phyloP scores from a whole-genome alignment of 1,284 basidiomycete species.

The Sanghuangporus baumii region DNA sequence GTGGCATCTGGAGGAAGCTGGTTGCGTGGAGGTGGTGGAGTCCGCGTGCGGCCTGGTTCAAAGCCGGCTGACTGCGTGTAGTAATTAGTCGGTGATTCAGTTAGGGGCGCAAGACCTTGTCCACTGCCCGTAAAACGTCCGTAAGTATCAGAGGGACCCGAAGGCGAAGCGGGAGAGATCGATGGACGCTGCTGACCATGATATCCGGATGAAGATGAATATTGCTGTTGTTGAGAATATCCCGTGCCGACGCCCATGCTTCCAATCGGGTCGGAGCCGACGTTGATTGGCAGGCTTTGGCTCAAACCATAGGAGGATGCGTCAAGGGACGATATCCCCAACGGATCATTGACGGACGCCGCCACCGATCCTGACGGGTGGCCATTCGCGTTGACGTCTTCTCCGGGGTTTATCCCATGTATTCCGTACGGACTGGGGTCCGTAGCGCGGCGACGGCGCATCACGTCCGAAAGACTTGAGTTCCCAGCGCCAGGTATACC shows the following conservation, averaged over 20 bases:
- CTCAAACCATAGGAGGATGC: slow-evolving; percentile 4
- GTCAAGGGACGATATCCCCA: slow-evolving; percentile 6
- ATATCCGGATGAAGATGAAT: not conserved
- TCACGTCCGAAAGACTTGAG: slow-evolving; percentile 5
- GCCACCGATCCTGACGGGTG: not conserved
- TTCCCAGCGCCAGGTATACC: not conserved
- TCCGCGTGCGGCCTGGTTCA: not conserved
- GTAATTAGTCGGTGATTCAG: not conserved
- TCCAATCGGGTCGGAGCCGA: slow-evolving; percentile 7
- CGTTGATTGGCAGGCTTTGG: slow-evolving; percentile 6
- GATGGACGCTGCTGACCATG: slow-evolving; percentile 8
- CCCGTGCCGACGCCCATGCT: slow-evolving; percentile 4
- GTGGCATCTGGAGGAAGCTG: slow-evolving; percentile 14
- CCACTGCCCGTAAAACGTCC: slow-evolving; percentile 4
- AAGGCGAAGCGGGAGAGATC: slow-evolving; percentile 5
- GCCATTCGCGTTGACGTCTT: slow-evolving; percentile 1
- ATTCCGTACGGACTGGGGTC: slow-evolving; percentile 7
- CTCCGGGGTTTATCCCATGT: slow-evolving; percentile 1
- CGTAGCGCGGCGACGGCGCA: slow-evolving; percentile 11
- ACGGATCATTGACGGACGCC: slow-evolving; percentile 6
- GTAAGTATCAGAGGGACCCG: not conserved
- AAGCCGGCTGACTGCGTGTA: not conserved
- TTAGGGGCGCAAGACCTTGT: not conserved
- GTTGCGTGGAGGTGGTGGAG: slow-evolving; percentile 12
- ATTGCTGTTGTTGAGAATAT: slow-evolving; percentile 6